A percentile compares a stretch with the other conserved stretches of the same genome.
phyloP scores from a whole-genome alignment of 257 asterid genomes.

The Galeopsis tetrahit region DNA sequence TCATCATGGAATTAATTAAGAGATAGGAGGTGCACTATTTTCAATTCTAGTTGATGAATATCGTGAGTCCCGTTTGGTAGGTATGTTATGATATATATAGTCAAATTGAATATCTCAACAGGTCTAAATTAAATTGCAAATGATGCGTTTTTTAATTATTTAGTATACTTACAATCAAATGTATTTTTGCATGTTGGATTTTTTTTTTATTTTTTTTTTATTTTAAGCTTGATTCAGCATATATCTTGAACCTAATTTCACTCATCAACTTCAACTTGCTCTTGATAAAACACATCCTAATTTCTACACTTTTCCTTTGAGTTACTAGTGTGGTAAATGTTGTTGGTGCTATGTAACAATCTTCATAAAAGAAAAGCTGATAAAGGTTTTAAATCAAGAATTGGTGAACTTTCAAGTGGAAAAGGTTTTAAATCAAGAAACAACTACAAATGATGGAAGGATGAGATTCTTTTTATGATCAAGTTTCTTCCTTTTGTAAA shows the following conservation, averaged over 20 bases:
- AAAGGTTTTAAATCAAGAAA: not conserved
- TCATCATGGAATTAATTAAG: not conserved
- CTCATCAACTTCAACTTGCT: not conserved
- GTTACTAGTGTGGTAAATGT: conserved; percentile 19
- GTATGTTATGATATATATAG: too few relatives aligned
- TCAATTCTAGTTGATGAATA: not conserved
- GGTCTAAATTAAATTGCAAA: too few relatives aligned
- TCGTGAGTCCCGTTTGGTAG: too few relatives aligned
- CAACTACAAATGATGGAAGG: not conserved
- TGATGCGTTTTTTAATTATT: too few relatives aligned
- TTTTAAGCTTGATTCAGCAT: too few relatives aligned
- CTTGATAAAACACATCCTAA: not conserved
- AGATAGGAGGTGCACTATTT: not conserved
- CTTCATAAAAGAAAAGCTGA: not conserved
- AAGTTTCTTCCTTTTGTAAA: conserved; percentile 8
- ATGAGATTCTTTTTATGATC: conserved; percentile 17
- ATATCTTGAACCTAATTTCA: too few relatives aligned
- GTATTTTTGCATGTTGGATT: too few relatives aligned
- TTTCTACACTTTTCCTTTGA: not conserved
- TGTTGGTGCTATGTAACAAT: conserved; percentile 17
- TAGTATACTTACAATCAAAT: too few relatives aligned
- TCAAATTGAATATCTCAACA: too few relatives aligned
- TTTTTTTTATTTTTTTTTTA: too few relatives aligned
- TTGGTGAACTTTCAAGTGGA: too few relatives aligned
- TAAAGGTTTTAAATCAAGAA: not conserved